A percentile compares a stretch with the other conserved stretches of the same genome.
These are phyloP conservation scores for Saccharomycopsis hybrid DNA, from an alignment of 1,139 yeast species.

Conservation along the genomic window DNA sequence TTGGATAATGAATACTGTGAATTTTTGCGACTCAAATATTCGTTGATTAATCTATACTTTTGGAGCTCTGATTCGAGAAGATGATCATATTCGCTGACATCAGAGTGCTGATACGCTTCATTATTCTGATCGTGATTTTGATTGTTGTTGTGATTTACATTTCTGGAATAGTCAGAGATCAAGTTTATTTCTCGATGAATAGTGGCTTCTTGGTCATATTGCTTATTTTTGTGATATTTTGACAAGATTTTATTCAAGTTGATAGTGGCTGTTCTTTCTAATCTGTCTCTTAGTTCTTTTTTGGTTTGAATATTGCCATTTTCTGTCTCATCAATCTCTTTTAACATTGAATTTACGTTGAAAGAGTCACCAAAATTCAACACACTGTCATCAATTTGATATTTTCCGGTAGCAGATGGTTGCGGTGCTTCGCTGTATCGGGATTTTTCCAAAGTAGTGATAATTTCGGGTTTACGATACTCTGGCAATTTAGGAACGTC, in stretches of 20 bases:
- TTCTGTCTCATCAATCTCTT: background rate
- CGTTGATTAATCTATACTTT: slow-evolving; percentile 6
- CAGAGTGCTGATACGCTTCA: background rate
- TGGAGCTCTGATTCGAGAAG: slow-evolving; percentile 6
- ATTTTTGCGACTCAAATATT: slow-evolving; percentile 3
- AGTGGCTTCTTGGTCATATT: slow-evolving; percentile 1
- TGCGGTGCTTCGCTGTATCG: background rate
- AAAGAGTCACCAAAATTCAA: slow-evolving; percentile 17
- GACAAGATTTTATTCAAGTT: slow-evolving; percentile 6
- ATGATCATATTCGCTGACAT: background rate
- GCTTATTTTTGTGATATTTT: background rate
- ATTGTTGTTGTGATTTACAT: background rate
- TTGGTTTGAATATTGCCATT: background rate
- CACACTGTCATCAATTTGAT: slow-evolving; percentile 15
- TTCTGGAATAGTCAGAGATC: background rate
- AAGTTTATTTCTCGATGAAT: slow-evolving; percentile 5
- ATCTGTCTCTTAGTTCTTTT: slow-evolving; percentile 3
- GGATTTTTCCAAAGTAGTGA: background rate
- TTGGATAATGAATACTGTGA: background rate
- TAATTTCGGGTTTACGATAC: background rate
- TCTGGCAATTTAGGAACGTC: background rate
- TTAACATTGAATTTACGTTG: background rate
- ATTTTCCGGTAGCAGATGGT: background rate
- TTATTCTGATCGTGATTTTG: too few species aligned
- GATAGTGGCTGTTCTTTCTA: slow-evolving; percentile 7